Evolutionary conservation across 2,329 filamentous ascomycete species (phyloP).

Genomic region (Colletotrichum plurivorum): DNA sequence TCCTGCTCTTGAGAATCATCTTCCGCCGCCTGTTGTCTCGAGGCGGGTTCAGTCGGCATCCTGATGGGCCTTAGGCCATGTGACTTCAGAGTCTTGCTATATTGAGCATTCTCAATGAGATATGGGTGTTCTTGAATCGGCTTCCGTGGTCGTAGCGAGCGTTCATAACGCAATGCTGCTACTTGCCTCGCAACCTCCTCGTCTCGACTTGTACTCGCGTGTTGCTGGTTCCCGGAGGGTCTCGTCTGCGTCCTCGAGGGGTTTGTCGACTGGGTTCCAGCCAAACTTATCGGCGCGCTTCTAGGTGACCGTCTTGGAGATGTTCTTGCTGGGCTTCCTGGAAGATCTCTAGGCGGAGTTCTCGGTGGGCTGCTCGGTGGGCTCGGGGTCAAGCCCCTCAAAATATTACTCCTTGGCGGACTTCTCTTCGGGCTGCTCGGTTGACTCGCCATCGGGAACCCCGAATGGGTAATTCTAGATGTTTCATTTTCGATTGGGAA

Average conservation of each 20-base stretch:
- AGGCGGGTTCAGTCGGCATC: slow-evolving; percentile 51
- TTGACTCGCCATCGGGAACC: not conserved
- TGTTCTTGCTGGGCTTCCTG: not conserved
- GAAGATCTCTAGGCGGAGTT: not conserved
- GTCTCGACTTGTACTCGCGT: slow-evolving; percentile 3
- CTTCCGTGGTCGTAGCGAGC: slow-evolving; percentile 71
- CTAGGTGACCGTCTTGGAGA: not conserved
- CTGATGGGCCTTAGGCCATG: slow-evolving; percentile 69
- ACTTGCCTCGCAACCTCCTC: slow-evolving; percentile 40
- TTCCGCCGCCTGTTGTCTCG: slow-evolving; percentile 48
- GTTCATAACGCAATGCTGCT: slow-evolving; percentile 53
- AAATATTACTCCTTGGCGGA: not conserved
- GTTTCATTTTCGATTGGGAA: slow-evolving; percentile 40
- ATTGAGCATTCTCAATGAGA: slow-evolving; percentile 68
- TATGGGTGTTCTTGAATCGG: slow-evolving; percentile 75
- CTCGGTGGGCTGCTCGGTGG: slow-evolving; percentile 33
- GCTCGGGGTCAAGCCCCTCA: slow-evolving; percentile 16
- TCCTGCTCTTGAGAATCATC: slow-evolving; percentile 65
- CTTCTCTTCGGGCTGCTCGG: slow-evolving; percentile 40
- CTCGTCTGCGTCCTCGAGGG: not conserved
- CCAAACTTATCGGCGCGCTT: not conserved
- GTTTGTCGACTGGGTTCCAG: not conserved
- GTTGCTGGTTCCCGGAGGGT: not conserved
- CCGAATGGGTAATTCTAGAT: slow-evolving; percentile 2
- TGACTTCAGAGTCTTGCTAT: slow-evolving; percentile 66